Evolutionary conservation across 306 rosid species (phyloP), one percentile per base, ranked within the genome.

Genomic region (Fagus crenata): DNA sequence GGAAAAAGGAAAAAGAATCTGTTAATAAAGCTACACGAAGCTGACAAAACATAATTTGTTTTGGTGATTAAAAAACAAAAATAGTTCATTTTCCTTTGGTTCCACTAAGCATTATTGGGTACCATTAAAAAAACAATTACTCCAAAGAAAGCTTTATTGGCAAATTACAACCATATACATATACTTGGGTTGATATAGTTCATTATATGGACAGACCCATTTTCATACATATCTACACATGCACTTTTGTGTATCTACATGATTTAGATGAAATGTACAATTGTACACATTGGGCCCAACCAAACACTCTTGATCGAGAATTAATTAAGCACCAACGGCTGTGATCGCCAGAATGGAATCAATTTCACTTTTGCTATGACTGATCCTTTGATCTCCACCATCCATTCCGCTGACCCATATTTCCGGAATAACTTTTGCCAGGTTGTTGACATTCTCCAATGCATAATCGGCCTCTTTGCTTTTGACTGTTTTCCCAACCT

Each of bases 401-500:
- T 93, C 84, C n/a, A 73, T 49, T 71, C 40, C 49, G 15, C 71
- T 54, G 3, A 56, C 78, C 98, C 97, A 88, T 51, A 94, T 78
- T 70, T 85, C 98, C 0, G 97, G 88, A 49, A 92, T 59, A 0
- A 51, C 85, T 75, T 92, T 79, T 0, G 76, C 77, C n/a, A 90
- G 2, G 56, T 72, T 85, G 43, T 80, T 70, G 70, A 92, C 88
- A 9, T 54, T 53, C 86, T 86, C 94, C 73, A 92, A 67, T 0
- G 39, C 87, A 40, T 90, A 92, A 33, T 92, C 96, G 14, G 94
- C 94, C 37, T 71, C 98, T 5, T 85, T 80, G 71, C 79, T 85
- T 69, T 94, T 87, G 71, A 80, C 72, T 0, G 72, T 9, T 43
- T 84, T 87, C 14, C 98, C 98, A 74, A 92, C 92, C 98, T 94